These are phyloP conservation scores for Backusella sp. DNA, from an alignment of 192 early-diverging fungal species.

Conservation along the genomic window DNA sequence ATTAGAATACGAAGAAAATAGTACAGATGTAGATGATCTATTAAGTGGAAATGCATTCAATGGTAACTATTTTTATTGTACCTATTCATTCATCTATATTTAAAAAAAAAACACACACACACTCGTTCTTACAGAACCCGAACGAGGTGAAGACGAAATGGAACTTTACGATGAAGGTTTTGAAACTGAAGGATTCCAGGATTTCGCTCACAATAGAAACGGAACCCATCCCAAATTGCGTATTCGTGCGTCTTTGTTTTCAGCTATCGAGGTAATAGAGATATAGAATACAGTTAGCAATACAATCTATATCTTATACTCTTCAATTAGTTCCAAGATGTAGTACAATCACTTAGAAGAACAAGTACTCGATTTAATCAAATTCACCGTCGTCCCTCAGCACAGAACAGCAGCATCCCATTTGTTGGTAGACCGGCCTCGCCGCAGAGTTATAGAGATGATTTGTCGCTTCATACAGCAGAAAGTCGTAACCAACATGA, in stretches of 20 bases:
- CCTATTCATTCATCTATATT: background rate
- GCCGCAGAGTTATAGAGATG: background rate
- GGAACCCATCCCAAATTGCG: conserved; percentile 22
- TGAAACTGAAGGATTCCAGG: conserved; percentile 28
- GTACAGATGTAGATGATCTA: conserved; percentile 33
- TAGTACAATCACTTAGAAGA: conserved; percentile 35
- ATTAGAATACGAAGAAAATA: conserved; percentile 44
- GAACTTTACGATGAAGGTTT: conserved; percentile 36
- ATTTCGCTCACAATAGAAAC: conserved; percentile 14
- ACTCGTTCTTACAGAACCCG: conserved; percentile 4
- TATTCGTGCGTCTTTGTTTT: conserved; percentile 51
- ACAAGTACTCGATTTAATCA: conserved; percentile 16
- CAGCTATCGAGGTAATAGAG: conserved; percentile 50
- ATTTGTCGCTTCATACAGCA: background rate
- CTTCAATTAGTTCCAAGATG: conserved; percentile 34
- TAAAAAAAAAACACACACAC: no score
- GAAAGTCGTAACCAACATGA: background rate
- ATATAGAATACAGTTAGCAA: background rate
- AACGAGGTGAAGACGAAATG: conserved; percentile 29
- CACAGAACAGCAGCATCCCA: background rate
- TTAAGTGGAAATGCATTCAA: conserved; percentile 25
- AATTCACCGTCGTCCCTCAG: background rate
- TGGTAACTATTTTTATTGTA: background rate
- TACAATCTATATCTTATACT: background rate
- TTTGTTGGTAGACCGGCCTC: background rate